Evolutionary conservation across 768 basidiomycete genomes (phyloP), one percentile per base, ranked within the genome.

Genomic region (Panus rudis): DNA sequence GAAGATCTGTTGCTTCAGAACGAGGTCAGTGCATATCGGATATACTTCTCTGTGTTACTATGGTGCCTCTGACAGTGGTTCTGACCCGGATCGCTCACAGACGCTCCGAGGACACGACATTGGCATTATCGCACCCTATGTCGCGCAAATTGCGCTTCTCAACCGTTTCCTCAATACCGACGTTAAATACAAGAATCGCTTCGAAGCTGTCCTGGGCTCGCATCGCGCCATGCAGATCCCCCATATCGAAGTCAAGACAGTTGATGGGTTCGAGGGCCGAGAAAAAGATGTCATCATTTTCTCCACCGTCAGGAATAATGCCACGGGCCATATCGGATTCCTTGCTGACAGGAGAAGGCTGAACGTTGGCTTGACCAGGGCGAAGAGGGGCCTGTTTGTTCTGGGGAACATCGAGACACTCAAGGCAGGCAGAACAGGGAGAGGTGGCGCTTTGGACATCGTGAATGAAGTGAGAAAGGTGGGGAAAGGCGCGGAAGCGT

Each of bases 211-310:
- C 0, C 69, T 93, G 19, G 91, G 90, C 17, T 62, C 71, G 12
- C 71, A 72, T 35, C 79, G 89, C 20, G 78, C 72, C 16, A 67
- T 74, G 63, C 80, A 92, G 50, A 60, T 90, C 6, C 56, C 65
- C 0, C 60, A 75, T 41, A 73, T 96, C 40, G 92, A 94, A 61
- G 75, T 94, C 54, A 89, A 87, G 66, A 94, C 92, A 0, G 92
- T 96, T 12, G 92, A 96, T 53, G 92, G 92, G 16, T 96, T 93
- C 60, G 90, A 96, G 61, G 92, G 92, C 11, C 75, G 90, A 34
- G 90, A 96, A 67, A 94, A 94, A 65, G 84, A 90, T 23, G 79
- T 94, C 31, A 87, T 96, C 49, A 72, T 96, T 32, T 92, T 96
- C 61, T 90, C 87, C 31, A 92, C 91, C 3, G 91, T 92, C 38